Percentiles rank a stretch among this genome's conserved stretches.
Evolutionary conservation across 768 basidiomycete species (phyloP).

Genomic region (Tylopilus subfusipes): DNA sequence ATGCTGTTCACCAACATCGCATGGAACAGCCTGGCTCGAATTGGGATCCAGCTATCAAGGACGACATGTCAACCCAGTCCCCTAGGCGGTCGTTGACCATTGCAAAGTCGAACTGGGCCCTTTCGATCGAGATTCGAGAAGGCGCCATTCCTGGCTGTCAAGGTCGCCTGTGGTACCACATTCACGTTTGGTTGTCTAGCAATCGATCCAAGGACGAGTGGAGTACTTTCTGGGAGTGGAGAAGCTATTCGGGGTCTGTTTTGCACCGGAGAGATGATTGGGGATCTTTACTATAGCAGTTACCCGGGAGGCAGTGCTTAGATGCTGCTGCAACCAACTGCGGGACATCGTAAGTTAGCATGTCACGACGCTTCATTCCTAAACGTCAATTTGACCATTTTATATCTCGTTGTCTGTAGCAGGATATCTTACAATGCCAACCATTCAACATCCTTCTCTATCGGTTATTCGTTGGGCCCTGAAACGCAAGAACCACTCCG

Average conservation of each 20-base stretch:
- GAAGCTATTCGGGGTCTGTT: conserved; percentile 51
- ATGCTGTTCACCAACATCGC: conserved; percentile 39
- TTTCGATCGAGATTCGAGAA: conserved; percentile 47
- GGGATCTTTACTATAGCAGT: conserved; percentile 59
- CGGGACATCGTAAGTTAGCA: background rate
- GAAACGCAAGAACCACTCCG: conserved; percentile 50
- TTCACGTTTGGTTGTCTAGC: conserved; percentile 71
- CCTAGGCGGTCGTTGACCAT: conserved; percentile 32
- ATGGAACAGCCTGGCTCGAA: conserved; percentile 30
- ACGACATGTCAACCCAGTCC: conserved; percentile 54
- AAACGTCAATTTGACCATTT: background rate
- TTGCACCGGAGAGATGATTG: conserved; percentile 68
- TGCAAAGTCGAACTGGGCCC: conserved; percentile 70
- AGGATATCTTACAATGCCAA: background rate
- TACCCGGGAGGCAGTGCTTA: conserved; percentile 60
- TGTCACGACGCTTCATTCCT: background rate
- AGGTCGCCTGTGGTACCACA: conserved; percentile 66
- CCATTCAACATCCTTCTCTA: background rate
- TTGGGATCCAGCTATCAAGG: conserved; percentile 68
- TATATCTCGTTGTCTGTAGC: background rate
- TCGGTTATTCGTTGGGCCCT: background rate
- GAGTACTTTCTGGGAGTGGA: conserved; percentile 43
- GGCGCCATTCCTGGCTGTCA: conserved; percentile 62
- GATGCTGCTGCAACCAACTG: background rate
- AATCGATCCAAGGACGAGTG: conserved; percentile 52